phyloP scores from a whole-genome alignment of 2,329 filamentous ascomycete genomes.

The Sarocladiaceae sp. region DNA sequence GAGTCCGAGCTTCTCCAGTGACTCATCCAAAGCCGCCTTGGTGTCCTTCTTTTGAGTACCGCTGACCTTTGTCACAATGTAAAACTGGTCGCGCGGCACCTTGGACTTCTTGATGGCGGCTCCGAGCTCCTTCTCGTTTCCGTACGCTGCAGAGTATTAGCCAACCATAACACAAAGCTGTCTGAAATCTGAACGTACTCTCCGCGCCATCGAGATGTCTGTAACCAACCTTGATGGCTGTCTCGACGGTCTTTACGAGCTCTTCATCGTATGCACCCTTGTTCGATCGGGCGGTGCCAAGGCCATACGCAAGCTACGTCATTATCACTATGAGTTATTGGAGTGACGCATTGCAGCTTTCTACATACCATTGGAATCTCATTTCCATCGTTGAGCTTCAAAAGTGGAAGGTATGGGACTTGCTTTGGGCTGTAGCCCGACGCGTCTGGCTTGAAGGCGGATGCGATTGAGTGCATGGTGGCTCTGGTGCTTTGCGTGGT shows the following conservation, averaged over 20 bases:
- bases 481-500: too few relatives aligned
- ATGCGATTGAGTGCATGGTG: conserved; percentile 38
- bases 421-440: conserved; percentile 37
- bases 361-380: conserved; percentile 62
- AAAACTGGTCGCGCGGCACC: conserved; percentile 63
- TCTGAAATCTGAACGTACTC: conserved; percentile 33
- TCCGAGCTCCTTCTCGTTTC: conserved; percentile 67
- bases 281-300: conserved; percentile 60
- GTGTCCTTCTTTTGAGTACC: conserved; percentile 35
- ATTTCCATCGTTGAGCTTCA: conserved; percentile 71
- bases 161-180: background rate
- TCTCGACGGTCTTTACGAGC: conserved; percentile 45
- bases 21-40: conserved; percentile 50
- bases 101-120: conserved; percentile 64
- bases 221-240: conserved; percentile 66
- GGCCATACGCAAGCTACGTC: conserved; percentile 62
- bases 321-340: too few relatives aligned
- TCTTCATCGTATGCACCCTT: conserved; percentile 51
- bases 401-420: conserved; percentile 41
- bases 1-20: conserved; percentile 60
- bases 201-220: conserved; percentile 73
- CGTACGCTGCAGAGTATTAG: conserved; percentile 42
- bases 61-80: conserved; percentile 58
- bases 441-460: conserved; percentile 33
- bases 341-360: too few relatives aligned